A percentile compares a stretch with the other conserved stretches of the same genome.
Evolutionary conservation across 164 flowering plant genomes (phyloP).

Genomic region (Chloranthus sessilifolius): DNA sequence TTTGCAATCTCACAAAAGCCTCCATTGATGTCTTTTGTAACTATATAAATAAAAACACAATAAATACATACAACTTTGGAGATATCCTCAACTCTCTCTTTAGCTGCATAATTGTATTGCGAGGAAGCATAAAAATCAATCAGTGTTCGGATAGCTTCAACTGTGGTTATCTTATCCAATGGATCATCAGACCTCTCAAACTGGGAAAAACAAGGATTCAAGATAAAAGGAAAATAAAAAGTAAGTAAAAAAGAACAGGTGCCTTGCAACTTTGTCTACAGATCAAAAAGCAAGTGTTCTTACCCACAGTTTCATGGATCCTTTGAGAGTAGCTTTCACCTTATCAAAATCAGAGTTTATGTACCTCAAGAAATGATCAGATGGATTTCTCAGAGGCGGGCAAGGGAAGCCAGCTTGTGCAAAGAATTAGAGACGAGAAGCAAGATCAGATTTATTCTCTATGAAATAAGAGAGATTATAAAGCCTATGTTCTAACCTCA

Average conservation of each 20-base stretch:
- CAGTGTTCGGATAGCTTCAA: slow-evolving; percentile 72
- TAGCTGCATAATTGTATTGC: slow-evolving; percentile 47
- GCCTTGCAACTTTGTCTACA: no score
- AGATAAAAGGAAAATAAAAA: no score
- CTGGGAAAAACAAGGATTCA: slow-evolving; percentile 27
- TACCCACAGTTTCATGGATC: slow-evolving; percentile 95
- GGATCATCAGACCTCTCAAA: slow-evolving; percentile 78
- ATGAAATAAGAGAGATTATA: background rate
- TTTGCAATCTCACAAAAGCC: background rate
- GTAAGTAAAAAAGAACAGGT: no score
- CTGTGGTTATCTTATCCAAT: slow-evolving; percentile 70
- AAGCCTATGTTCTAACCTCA: slow-evolving; percentile 33
- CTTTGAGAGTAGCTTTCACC: slow-evolving; percentile 86
- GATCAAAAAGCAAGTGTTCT: background rate
- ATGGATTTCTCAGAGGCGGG: slow-evolving; percentile 91
- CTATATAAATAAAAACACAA: background rate
- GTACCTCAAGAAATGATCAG: slow-evolving; percentile 93
- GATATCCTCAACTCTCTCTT: slow-evolving; percentile 63
- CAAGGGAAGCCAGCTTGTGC: slow-evolving; percentile 96
- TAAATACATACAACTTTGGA: slow-evolving; percentile 83
- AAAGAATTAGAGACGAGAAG: slow-evolving; percentile 58
- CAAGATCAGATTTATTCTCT: background rate
- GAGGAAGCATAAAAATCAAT: slow-evolving; percentile 54
- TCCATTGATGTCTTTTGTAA: no score
- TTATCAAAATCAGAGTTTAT: slow-evolving; percentile 92